Evolutionary conservation across 2,329 filamentous ascomycete genomes (phyloP).

Genomic region (Aschersonia sp.): DNA sequence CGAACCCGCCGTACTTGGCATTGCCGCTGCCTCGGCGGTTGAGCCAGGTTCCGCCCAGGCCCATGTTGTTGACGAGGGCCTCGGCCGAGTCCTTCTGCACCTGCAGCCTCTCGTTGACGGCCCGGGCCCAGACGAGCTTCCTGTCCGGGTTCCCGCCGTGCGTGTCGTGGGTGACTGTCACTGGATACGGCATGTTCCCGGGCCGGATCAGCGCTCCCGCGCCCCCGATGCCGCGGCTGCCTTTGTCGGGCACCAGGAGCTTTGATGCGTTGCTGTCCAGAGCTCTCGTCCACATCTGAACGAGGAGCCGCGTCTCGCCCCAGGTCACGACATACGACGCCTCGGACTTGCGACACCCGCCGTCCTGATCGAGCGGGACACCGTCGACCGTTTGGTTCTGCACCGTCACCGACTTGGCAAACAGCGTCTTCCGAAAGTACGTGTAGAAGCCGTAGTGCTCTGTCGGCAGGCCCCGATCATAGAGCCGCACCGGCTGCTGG

Average conservation of each 20-base stretch:
- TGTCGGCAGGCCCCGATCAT: constrained; percentile 61
- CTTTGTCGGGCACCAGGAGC: constrained; percentile 15
- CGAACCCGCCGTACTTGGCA: constrained; percentile 39
- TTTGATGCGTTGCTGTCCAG: constrained; percentile 28
- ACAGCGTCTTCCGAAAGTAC: constrained; percentile 80
- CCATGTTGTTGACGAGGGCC: constrained; percentile 33
- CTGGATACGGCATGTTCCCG: constrained; percentile 48
- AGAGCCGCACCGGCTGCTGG: constrained; percentile 72
- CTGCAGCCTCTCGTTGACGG: constrained; percentile 29
- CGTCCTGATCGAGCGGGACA: constrained; percentile 34
- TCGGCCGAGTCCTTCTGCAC: constrained; percentile 28
- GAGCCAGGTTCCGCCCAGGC: constrained; percentile 33
- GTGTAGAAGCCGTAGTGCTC: constrained; percentile 94
- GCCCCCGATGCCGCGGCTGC: constrained; percentile 12
- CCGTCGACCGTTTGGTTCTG: constrained; percentile 29
- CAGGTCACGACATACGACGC: constrained; percentile 43
- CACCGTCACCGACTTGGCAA: constrained; percentile 46
- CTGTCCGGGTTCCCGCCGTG: constrained; percentile 39
- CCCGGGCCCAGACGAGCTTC: constrained; percentile 41
- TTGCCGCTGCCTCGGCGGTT: constrained; percentile 33
- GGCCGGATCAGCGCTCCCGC: constrained; percentile 24
- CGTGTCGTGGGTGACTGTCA: constrained; percentile 45
- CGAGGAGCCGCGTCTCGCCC: constrained; percentile 45
- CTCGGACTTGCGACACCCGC: constrained; percentile 36
- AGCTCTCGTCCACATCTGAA: constrained; percentile 49